Percentiles rank a stretch among this genome's conserved stretches.
Evolutionary conservation across 139 green algal species (phyloP).

Genomic region (Picochlorum sp.): DNA sequence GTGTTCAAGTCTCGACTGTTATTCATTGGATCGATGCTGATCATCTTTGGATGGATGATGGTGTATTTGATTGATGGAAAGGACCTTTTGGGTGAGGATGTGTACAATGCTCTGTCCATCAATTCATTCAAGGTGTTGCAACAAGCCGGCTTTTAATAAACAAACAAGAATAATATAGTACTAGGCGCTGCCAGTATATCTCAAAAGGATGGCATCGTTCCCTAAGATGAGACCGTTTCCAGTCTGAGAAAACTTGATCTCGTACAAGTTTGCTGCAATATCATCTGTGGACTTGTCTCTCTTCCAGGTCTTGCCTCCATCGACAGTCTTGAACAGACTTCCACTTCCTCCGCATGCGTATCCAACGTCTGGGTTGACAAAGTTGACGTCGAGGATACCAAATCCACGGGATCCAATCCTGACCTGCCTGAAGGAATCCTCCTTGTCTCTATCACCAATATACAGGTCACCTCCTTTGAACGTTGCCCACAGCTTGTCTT

Average conservation of each 20-base stretch:
- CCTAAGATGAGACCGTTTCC: constrained; percentile 88
- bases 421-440: constrained; percentile 29
- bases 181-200: constrained; percentile 39
- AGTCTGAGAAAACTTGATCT: constrained; percentile 65
- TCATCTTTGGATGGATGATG: constrained; percentile 54
- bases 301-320: constrained; percentile 92
- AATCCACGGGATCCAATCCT: constrained; percentile 85
- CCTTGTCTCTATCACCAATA: constrained; percentile 19
- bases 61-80: constrained; percentile 37
- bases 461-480: constrained; percentile 86
- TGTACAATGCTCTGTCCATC: constrained; percentile 12
- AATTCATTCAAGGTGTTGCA: constrained; percentile 2
- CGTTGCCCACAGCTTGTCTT: constrained; percentile 84
- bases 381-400: constrained; percentile 92
- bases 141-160: not conserved
- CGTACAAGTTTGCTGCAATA: constrained; percentile 95
- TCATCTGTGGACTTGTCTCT: constrained; percentile 72
- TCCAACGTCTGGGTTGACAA: constrained; percentile 45
- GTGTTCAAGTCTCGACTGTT: constrained; percentile 31
- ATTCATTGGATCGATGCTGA: constrained; percentile 14
- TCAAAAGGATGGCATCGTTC: constrained; percentile 86
- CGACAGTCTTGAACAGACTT: constrained; percentile 78
- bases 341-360: constrained; percentile 89
- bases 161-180: constrained; percentile 6
- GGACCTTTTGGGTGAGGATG: constrained; percentile 6